Evolutionary conservation across 1,284 basidiomycete species (phyloP), one percentile per base, ranked within the genome.

Genomic region (Ganoderma lingzhi): DNA sequence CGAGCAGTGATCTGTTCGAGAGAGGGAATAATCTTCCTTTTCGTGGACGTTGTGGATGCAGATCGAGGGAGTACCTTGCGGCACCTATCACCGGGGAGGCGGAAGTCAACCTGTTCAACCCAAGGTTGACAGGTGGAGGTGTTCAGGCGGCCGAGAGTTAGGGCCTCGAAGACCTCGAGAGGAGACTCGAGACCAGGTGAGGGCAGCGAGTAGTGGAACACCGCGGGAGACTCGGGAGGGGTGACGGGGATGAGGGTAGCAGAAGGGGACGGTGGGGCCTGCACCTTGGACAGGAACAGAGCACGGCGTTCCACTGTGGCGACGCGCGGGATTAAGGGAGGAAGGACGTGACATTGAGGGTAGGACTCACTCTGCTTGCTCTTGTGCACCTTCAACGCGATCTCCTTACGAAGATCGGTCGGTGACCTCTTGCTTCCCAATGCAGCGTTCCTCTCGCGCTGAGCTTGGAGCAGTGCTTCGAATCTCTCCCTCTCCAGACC

Each of bases 1-100:
- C 85, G 90, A 62, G 90, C 88, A 48, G 88, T 88, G 73, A 94
- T 93, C 77, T 93, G 87, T 74, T 92, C 92, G 69, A 94, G 86
- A 19, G 92, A 93, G 15, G 92, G 92, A 44, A 89, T 73, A 48
- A 79, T 74, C 71, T 80, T 82, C 65, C 74, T 76, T 70, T 80
- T 82, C 59, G 71, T 75, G 70, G 65, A 75, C 64, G 62, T 62
- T 32, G 55, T 17, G 32, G 32, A 45, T n/a, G 48, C 12, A n/a
- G 17, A 14, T 28, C 28, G 44, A n/a, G 72, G 70, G 14, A 71
- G 71, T 30, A 71, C 69, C 62, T 68, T 71, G 55, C 70, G 69
- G 64, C 66, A 66, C 71, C 74, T 70, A 70, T 78, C 76, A 55
- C 76, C 71, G n/a, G 82, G 80, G 28, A 84, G 76, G 66, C 84